Conservation (phyloP, 2,329 filamentous ascomycete species). For the Xylaria sp. region DNA sequence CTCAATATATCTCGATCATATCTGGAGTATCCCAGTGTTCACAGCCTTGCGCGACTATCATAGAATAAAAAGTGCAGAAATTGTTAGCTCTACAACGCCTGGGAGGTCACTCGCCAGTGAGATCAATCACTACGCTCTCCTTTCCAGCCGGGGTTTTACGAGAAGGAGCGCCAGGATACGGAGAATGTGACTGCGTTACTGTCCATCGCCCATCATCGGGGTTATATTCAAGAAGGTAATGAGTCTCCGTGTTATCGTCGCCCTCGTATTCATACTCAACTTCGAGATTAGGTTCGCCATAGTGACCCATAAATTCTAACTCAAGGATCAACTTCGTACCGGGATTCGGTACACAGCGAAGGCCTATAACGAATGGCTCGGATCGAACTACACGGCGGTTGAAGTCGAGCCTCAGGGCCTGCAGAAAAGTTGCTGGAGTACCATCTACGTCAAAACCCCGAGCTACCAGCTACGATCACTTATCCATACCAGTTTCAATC, state of each 20-base stretch:
- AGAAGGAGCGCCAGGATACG: background rate
- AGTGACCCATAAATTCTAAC: constrained; percentile 55
- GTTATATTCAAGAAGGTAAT: constrained; percentile 40
- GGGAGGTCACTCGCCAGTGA: background rate
- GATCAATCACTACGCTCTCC: constrained; percentile 12
- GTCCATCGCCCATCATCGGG: constrained; percentile 39
- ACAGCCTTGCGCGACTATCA: background rate
- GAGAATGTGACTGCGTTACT: background rate
- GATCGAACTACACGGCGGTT: constrained; percentile 43
- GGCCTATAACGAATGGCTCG: constrained; percentile 48
- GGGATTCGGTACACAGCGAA: constrained; percentile 38
- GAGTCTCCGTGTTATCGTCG: constrained; percentile 9
- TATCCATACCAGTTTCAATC: constrained; percentile 29
- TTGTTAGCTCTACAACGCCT: background rate
- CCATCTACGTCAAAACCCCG: constrained; percentile 49
- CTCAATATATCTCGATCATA: background rate
- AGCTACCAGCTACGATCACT: constrained; percentile 40
- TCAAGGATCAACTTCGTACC: constrained; percentile 44
- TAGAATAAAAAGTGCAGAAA: background rate
- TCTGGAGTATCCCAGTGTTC: background rate
- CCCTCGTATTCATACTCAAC: constrained; percentile 31
- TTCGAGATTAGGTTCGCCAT: constrained; percentile 50
- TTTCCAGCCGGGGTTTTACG: background rate
- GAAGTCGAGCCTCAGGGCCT: constrained; percentile 47
- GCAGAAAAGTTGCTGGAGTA: constrained; percentile 49